Conservation (phyloP, 768 basidiomycete species). For the Asterophora parasitica region DNA sequence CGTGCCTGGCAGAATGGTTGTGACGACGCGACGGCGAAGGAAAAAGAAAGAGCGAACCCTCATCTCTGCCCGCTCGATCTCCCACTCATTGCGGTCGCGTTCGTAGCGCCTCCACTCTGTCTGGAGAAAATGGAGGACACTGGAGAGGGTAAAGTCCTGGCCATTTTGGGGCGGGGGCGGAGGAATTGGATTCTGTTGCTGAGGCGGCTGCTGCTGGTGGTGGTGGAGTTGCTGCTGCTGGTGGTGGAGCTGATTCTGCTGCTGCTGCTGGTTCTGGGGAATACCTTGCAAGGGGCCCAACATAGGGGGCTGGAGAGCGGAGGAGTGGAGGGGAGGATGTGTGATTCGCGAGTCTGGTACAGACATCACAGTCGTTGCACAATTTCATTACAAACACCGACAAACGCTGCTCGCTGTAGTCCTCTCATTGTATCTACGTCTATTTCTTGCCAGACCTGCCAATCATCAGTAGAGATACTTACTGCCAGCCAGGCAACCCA, state of each 20-base stretch:
- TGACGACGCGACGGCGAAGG: constrained; percentile 26
- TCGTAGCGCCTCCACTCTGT: constrained; percentile 98
- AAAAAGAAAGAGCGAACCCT: constrained; percentile 47
- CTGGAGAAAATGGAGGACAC: constrained; percentile 95
- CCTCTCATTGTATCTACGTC: constrained; percentile 4
- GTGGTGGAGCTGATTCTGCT: constrained; percentile 57
- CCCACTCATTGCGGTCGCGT: constrained; percentile 99
- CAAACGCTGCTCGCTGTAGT: no score
- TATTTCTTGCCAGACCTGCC: constrained; percentile 71
- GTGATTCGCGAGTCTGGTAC: constrained; percentile 19
- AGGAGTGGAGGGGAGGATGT: constrained; percentile 18
- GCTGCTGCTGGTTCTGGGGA: constrained; percentile 52
- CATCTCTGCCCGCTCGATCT: constrained; percentile 99
- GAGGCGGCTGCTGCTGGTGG: constrained; percentile 46
- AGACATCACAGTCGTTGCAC: constrained; percentile 18
- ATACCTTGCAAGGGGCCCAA: constrained; percentile 66
- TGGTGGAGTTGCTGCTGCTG: constrained; percentile 57
- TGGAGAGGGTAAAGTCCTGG: constrained; percentile 90
- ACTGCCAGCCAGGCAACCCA: constrained; percentile 33
- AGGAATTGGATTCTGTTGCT: constrained; percentile 53
- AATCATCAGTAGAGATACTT: constrained; percentile 2
- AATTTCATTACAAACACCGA: constrained; percentile 34
- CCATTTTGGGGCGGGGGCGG: constrained; percentile 81
- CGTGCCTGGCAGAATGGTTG: constrained; percentile 59
- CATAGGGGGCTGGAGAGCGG: constrained; percentile 63